These are phyloP conservation scores for Fraxinus americana DNA, from an alignment of 257 asterid species.

Conservation along the genomic window DNA sequence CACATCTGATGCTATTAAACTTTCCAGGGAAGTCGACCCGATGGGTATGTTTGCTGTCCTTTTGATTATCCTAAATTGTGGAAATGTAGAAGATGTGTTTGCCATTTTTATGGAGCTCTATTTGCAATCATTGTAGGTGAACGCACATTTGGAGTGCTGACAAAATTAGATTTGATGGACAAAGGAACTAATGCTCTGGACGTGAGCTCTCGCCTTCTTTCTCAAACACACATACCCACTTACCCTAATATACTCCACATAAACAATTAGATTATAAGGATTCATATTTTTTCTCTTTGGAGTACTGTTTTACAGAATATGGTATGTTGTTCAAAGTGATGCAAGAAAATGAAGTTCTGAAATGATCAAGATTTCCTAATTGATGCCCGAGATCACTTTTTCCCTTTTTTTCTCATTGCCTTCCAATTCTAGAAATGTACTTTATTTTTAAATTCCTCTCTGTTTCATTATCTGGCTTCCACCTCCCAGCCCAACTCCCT, in stretches of 20 bases:
- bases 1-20: slow-evolving; percentile 94
- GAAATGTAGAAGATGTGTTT: slow-evolving; percentile 18
- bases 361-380: not conserved
- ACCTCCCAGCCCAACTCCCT: not conserved
- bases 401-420: not conserved
- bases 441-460: not conserved
- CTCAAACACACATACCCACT: not conserved
- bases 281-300: not conserved
- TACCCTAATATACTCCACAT: not conserved
- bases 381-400: not conserved
- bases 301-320: not conserved
- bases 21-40: slow-evolving; percentile 89
- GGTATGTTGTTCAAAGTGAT: not conserved
- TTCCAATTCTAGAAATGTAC: not conserved
- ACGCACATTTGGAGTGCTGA: slow-evolving; percentile 94
- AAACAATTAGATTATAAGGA: not conserved
- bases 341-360: not conserved
- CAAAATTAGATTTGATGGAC: slow-evolving; percentile 94
- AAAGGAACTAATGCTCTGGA: slow-evolving; percentile 93
- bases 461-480: not conserved
- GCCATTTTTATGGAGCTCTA: slow-evolving; percentile 27
- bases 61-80: slow-evolving; percentile 2
- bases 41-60: slow-evolving; percentile 45
- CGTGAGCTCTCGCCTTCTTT: slow-evolving; percentile 40
- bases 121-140: slow-evolving; percentile 60